phyloP scores from a whole-genome alignment of 805 yeast genomes.

The Torulaspora microellipsoides region DNA sequence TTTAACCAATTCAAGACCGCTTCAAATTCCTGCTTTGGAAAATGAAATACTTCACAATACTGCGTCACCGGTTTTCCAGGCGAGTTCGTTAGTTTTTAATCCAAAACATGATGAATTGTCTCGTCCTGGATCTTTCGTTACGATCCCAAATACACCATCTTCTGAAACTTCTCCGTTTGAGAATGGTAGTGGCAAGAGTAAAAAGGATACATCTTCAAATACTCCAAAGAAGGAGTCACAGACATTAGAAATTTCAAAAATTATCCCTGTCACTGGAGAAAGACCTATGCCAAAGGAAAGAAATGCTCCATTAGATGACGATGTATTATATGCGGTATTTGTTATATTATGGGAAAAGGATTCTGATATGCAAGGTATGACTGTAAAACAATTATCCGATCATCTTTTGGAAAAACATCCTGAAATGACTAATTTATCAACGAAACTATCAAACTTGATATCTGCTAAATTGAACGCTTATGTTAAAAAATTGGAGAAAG shows the following conservation, averaged over 20 bases:
- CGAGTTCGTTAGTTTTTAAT: slow-evolving; percentile 24
- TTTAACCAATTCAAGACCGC: slow-evolving; percentile 62
- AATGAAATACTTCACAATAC: slow-evolving; percentile 31
- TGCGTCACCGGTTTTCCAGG: slow-evolving; percentile 33
- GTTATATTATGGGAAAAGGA: slow-evolving; percentile 66
- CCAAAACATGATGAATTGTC: slow-evolving; percentile 13
- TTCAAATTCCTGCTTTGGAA: slow-evolving; percentile 45
- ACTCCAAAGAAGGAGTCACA: slow-evolving; percentile 25
- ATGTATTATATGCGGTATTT: slow-evolving; percentile 71
- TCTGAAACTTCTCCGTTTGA: slow-evolving; percentile 9
- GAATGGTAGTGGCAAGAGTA: slow-evolving; percentile 7
- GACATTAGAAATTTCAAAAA: slow-evolving; percentile 51
- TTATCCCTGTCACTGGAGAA: slow-evolving; percentile 76
- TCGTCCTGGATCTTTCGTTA: slow-evolving; percentile 17
- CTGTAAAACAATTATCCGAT: slow-evolving; percentile 86
- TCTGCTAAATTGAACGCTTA: slow-evolving; percentile 81
- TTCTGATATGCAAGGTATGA: slow-evolving; percentile 70
- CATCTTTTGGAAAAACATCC: slow-evolving; percentile 70
- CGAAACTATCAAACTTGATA: slow-evolving; percentile 75
- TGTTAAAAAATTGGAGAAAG: slow-evolving; percentile 79
- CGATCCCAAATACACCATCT: slow-evolving; percentile 21
- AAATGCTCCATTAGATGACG: slow-evolving; percentile 52
- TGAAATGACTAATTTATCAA: slow-evolving; percentile 74
- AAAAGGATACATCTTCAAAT: slow-evolving; percentile 11
- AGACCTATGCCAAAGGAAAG: slow-evolving; percentile 68